Conservation (phyloP, 768 basidiomycete genomes). For the Trametes elegans region DNA sequence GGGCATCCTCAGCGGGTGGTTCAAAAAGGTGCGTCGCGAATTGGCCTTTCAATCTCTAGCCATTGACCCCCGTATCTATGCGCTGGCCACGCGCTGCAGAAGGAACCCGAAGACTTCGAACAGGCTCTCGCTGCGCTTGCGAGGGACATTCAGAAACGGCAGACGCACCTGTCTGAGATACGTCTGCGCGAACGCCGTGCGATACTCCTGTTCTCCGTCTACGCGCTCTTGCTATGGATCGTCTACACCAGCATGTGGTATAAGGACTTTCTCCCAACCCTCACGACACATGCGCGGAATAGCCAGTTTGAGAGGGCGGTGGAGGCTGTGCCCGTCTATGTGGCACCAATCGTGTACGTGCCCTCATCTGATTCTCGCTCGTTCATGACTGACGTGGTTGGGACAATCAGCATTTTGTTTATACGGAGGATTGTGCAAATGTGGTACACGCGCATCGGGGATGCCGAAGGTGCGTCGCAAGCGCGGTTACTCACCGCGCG, state of each 20-base stretch:
- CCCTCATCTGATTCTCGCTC: not conserved
- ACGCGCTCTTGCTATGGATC: slow-evolving; percentile 73
- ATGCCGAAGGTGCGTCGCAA: slow-evolving; percentile 67
- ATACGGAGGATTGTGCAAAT: slow-evolving; percentile 77
- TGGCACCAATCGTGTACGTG: slow-evolving; percentile 79
- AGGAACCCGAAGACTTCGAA: slow-evolving; percentile 73
- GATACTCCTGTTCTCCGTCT: slow-evolving; percentile 73
- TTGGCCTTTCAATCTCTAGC: not conserved
- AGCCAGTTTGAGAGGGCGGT: slow-evolving; percentile 41
- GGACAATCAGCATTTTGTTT: slow-evolving; percentile 57
- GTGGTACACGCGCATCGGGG: slow-evolving; percentile 79
- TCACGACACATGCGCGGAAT: slow-evolving; percentile 29
- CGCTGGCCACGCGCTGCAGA: slow-evolving; percentile 29
- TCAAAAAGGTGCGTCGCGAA: slow-evolving; percentile 11
- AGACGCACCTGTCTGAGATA: slow-evolving; percentile 75
- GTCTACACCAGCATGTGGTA: slow-evolving; percentile 77
- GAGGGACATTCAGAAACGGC: slow-evolving; percentile 67
- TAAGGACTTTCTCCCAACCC: slow-evolving; percentile 48
- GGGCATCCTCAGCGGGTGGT: slow-evolving; percentile 17
- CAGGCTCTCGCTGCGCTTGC: slow-evolving; percentile 66
- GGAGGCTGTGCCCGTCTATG: slow-evolving; percentile 56
- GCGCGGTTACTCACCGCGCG: not conserved
- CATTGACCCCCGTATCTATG: not conserved
- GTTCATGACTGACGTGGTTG: not conserved
- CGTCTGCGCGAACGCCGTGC: slow-evolving; percentile 81